Evolutionary conservation across 139 green algal species (phyloP).

Genomic region (Coccomyxa sp.): DNA sequence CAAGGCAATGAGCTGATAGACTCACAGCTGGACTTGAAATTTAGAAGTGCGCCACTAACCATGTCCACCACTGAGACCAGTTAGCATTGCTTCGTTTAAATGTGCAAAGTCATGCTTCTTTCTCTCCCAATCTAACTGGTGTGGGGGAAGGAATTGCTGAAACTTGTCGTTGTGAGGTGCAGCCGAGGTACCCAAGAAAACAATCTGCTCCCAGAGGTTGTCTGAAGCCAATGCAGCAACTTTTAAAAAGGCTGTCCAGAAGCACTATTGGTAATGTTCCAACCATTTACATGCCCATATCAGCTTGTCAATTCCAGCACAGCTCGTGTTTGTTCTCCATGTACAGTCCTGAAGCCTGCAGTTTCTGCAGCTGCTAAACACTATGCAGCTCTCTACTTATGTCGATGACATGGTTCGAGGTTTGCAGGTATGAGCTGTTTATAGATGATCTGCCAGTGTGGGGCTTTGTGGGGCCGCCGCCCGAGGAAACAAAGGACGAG

Average conservation of each 20-base stretch:
- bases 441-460: conserved; percentile 92
- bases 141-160: too few species aligned
- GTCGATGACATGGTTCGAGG: not conserved
- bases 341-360: too few species aligned
- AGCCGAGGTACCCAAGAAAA: conserved; percentile 58
- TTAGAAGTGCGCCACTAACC: conserved; percentile 43
- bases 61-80: not conserved
- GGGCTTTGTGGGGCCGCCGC: conserved; percentile 82
- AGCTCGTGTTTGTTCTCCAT: too few species aligned
- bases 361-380: too few species aligned
- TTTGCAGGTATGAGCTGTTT: conserved; percentile 90
- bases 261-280: conserved; percentile 68
- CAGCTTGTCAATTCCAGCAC: too few species aligned
- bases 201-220: conserved; percentile 72
- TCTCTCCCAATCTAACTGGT: not conserved
- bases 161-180: not conserved
- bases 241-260: conserved; percentile 73
- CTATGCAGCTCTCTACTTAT: not conserved
- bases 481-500: conserved; percentile 35
- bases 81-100: not conserved
- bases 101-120: not conserved
- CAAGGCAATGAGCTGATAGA: conserved; percentile 97
- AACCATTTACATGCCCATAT: not conserved
- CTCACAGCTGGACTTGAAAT: conserved; percentile 82
- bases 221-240: conserved; percentile 44